Conservation (phyloP, 2,329 filamentous ascomycete species). For the Macroventuria anomochaeta region DNA sequence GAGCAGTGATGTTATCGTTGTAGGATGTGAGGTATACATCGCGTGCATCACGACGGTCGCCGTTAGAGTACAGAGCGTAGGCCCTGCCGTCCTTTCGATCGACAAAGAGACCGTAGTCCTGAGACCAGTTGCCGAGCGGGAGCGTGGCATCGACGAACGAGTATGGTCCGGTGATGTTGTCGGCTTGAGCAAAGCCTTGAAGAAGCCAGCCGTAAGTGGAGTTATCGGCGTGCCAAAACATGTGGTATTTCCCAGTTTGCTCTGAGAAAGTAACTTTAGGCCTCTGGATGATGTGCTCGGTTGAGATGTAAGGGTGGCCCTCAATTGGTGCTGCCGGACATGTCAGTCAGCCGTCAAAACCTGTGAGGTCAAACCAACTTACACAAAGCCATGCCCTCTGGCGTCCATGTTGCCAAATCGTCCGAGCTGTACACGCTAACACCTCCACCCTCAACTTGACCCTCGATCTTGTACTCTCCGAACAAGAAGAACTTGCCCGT, state of each 20-base stretch:
- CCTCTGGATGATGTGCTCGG: constrained; percentile 65
- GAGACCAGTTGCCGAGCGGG: constrained; percentile 67
- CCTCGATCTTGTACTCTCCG: constrained; percentile 67
- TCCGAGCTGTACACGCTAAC: constrained; percentile 65
- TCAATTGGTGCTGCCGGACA: constrained; percentile 55
- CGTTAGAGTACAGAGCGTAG: constrained; percentile 67
- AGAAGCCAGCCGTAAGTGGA: constrained; percentile 62
- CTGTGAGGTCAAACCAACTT: constrained; percentile 3
- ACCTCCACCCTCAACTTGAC: constrained; percentile 65
- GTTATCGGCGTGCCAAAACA: constrained; percentile 69
- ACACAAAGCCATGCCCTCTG: constrained; percentile 64
- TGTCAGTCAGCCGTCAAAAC: not conserved
- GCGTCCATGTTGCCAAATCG: constrained; percentile 66
- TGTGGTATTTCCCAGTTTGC: constrained; percentile 62
- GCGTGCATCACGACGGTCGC: constrained; percentile 61
- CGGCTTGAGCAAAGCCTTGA: constrained; percentile 63
- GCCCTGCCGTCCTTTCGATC: constrained; percentile 64
- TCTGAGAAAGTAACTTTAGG: constrained; percentile 68
- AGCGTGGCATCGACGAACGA: constrained; percentile 60
- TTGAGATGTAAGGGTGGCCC: constrained; percentile 62
- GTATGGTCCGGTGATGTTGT: constrained; percentile 62
- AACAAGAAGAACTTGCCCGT: constrained; percentile 66
- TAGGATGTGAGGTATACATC: constrained; percentile 65
- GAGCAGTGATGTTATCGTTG: constrained; percentile 59
- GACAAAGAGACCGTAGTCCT: constrained; percentile 67